These are phyloP conservation scores for Chlamydomonas incerta DNA, from an alignment of 139 green algal species.

Conservation along the genomic window DNA sequence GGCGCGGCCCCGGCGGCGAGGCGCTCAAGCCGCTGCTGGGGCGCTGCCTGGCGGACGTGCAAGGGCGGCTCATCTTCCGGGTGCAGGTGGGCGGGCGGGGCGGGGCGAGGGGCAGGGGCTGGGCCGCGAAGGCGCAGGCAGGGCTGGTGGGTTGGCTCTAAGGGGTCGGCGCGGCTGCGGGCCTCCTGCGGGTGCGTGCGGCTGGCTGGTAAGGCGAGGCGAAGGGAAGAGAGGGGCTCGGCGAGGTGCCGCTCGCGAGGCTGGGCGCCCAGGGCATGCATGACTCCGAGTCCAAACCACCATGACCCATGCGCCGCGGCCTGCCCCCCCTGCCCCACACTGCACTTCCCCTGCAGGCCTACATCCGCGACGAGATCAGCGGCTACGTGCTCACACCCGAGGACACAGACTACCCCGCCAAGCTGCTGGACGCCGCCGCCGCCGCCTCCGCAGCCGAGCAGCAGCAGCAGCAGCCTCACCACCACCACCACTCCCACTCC, in stretches of 20 bases:
- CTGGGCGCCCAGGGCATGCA: no score
- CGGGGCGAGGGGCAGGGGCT: not conserved
- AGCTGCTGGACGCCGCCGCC: slow-evolving; percentile 65
- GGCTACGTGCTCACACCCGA: slow-evolving; percentile 70
- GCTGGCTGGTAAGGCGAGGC: no score
- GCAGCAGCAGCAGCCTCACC: not conserved
- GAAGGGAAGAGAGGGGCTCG: no score
- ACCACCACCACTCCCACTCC: slow-evolving; percentile 1
- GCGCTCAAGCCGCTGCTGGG: slow-evolving; percentile 82
- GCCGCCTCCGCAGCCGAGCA: slow-evolving; percentile 24
- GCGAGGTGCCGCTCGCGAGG: no score
- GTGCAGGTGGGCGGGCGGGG: slow-evolving; percentile 43
- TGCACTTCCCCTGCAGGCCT: slow-evolving; percentile 68
- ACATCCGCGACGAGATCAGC: slow-evolving; percentile 87
- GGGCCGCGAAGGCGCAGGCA: no score
- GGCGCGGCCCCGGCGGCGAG: slow-evolving; percentile 69
- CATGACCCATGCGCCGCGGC: no score
- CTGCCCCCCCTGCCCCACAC: no score
- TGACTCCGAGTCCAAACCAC: no score
- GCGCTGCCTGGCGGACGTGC: slow-evolving; percentile 89
- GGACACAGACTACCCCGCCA: slow-evolving; percentile 90
- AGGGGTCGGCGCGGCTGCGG: no score
- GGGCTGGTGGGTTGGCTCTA: no score
- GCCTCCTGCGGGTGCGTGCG: no score
- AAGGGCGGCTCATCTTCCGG: slow-evolving; percentile 91